Percentiles rank a stretch among this genome's conserved stretches.
Conservation (phyloP, 305 asterid species). For the Coffea humblotiana region DNA sequence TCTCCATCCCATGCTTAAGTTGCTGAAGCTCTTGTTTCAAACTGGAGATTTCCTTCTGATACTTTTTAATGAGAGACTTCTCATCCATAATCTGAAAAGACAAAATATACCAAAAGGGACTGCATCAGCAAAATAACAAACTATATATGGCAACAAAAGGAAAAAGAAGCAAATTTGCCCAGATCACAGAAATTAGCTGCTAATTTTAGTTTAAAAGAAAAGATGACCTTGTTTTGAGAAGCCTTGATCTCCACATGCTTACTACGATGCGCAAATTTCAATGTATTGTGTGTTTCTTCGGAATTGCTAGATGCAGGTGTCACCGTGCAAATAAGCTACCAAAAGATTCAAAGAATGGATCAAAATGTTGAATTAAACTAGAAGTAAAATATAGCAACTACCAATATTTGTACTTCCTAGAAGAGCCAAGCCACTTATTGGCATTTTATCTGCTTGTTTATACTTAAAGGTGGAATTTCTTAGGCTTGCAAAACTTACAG, state of each 20-base stretch:
- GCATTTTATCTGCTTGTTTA: conserved; percentile 15
- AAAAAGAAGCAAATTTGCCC: not conserved
- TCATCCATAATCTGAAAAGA: conserved; percentile 64
- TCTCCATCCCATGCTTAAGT: conserved; percentile 72
- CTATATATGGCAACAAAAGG: not conserved
- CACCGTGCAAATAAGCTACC: conserved; percentile 83
- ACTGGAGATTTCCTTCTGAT: conserved; percentile 76
- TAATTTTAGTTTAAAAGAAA: not conserved
- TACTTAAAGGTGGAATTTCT: not conserved
- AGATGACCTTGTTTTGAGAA: conserved; percentile 66
- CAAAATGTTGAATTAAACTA: conserved; percentile 16
- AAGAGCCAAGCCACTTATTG: conserved; percentile 8
- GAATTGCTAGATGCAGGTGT: conserved; percentile 84
- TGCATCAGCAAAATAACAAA: not conserved
- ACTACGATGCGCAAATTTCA: conserved; percentile 80
- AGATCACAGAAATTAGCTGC: not conserved
- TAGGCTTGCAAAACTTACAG: conserved; percentile 50
- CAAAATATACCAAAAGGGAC: not conserved
- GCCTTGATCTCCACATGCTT: conserved; percentile 76
- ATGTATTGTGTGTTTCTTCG: conserved; percentile 82
- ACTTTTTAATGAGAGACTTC: conserved; percentile 84
- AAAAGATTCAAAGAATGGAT: conserved; percentile 32
- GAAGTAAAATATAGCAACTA: not conserved
- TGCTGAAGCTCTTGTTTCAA: conserved; percentile 78
- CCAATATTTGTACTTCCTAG: conserved; percentile 11